Base-by-base conservation (phyloP, 768 basidiomycete species). In the Kwoniella europaea region DNA sequence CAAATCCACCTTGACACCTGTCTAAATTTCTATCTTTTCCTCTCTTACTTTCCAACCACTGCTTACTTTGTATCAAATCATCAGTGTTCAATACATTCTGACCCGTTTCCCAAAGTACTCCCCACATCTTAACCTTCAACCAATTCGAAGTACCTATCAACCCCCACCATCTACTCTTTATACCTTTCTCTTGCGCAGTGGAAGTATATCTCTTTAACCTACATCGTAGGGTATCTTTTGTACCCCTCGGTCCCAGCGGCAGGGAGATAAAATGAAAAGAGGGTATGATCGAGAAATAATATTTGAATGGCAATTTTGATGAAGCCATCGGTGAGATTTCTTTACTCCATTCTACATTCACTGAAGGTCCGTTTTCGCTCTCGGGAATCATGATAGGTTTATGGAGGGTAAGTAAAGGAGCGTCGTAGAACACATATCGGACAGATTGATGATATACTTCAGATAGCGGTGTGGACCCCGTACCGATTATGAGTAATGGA, bases 401-500 rank as follows among this genome's bases (percentile, higher is more conserved):
- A 18, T 52, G 35, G n/a, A 76, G 65, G 0, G 27, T 46, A 0
- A 65, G 53, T 1, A 78, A 29, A 4, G 77, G 74, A 4, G 70
- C 77, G 54, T 79, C 78, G 58, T 70, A 71, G 72, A 79, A 79
- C 20, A 79, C 66, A 41, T 71, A 69, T 41, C 78, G 74, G 4
- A 56, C 9, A 10, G 46, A n/a, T 29, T 53, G 52, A 41, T 68
- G 22, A 42, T 72, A 66, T 13, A 76, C 74, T 52, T 55, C 41
- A 10, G 60, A 27, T 22, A 79, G 24, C 0, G 78, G 78, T 5
- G 78, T 76, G 18, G 69, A 70, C 4, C 78, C 78, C 0, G 75
- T 76, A 3, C 78, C 75, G 27, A 79, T 70, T 18, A 79, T 75
- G 10, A 59, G 65, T 20, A 79, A 54, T 20, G 78, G 78, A 24